Percentiles rank a stretch among this genome's conserved stretches.
Evolutionary conservation across 176 grass and related monocot genomes (phyloP).

Genomic region (Aegilops bicornis): DNA sequence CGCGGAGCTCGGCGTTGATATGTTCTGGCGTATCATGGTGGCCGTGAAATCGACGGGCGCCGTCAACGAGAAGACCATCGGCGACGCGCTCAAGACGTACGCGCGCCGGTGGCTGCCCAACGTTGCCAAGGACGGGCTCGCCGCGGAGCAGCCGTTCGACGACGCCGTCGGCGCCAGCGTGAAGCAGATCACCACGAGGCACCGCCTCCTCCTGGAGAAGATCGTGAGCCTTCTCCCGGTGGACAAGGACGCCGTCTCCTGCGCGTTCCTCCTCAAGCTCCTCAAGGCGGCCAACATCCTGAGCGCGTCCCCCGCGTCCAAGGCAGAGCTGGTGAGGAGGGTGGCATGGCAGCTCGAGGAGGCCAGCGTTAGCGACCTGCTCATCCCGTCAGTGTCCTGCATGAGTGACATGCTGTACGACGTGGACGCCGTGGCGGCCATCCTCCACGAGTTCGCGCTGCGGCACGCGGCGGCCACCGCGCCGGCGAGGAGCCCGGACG

Average conservation of each 20-base stretch:
- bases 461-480: conserved; percentile 39
- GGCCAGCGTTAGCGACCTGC: conserved; percentile 57
- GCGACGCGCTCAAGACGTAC: conserved; percentile 73
- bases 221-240: conserved; percentile 71
- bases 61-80: conserved; percentile 63
- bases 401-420: conserved; percentile 57
- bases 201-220: conserved; percentile 77
- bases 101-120: conserved; percentile 69
- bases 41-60: conserved; percentile 73
- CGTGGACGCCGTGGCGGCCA: conserved; percentile 53
- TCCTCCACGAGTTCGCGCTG: conserved; percentile 84
- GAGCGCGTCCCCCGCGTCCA: conserved; percentile 51
- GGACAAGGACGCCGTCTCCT: conserved; percentile 74
- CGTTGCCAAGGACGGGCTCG: conserved; percentile 36
- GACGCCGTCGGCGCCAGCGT: neutral
- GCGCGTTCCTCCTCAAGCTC: conserved; percentile 76
- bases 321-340: conserved; percentile 57
- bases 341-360: conserved; percentile 84
- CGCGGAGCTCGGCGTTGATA: conserved; percentile 69
- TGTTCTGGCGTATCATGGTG: conserved; percentile 95
- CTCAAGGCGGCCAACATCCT: conserved; percentile 79
- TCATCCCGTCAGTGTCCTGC: conserved; percentile 63
- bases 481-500: conserved; percentile 37
- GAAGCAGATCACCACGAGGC: conserved; percentile 49
- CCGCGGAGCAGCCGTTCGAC: conserved; percentile 33